A percentile compares a stretch with the other conserved stretches of the same genome.
These are phyloP conservation scores for Colletotrichum phormii DNA, from an alignment of 2,329 filamentous ascomycete genomes.

Conservation along the genomic window DNA sequence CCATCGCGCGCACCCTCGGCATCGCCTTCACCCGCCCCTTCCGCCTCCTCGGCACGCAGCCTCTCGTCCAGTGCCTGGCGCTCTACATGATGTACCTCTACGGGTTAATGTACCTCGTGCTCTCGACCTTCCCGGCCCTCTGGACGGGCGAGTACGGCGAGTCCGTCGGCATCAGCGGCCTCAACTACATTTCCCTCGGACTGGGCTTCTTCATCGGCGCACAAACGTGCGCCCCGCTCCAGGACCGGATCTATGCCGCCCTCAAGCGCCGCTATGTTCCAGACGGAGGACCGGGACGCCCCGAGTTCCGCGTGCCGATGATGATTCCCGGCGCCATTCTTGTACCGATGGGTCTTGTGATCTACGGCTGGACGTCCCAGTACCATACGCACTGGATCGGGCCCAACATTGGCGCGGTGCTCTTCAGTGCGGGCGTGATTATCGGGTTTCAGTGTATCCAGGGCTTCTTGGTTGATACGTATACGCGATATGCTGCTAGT, in stretches of 20 bases:
- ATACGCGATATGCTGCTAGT: slow-evolving; percentile 58
- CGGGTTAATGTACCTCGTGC: slow-evolving; percentile 62
- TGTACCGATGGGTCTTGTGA: slow-evolving; percentile 55
- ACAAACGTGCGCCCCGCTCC: slow-evolving; percentile 54
- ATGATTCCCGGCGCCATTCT: slow-evolving; percentile 55
- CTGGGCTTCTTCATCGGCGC: slow-evolving; percentile 62
- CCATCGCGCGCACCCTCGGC: slow-evolving; percentile 33
- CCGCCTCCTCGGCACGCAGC: slow-evolving; percentile 58
- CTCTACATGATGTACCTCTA: slow-evolving; percentile 60
- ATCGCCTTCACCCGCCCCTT: slow-evolving; percentile 54
- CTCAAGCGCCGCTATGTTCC: slow-evolving; percentile 54
- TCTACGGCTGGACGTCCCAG: slow-evolving; percentile 60
- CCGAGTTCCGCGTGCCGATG: slow-evolving; percentile 57
- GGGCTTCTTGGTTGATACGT: slow-evolving; percentile 60
- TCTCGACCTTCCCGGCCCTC: slow-evolving; percentile 60
- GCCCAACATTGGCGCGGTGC: slow-evolving; percentile 55
- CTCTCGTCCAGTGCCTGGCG: slow-evolving; percentile 59
- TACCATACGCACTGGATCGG: slow-evolving; percentile 57
- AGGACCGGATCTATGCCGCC: slow-evolving; percentile 57
- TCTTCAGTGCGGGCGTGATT: slow-evolving; percentile 53
- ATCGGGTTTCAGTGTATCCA: slow-evolving; percentile 58
- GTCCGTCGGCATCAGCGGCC: slow-evolving; percentile 54
- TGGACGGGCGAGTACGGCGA: slow-evolving; percentile 58
- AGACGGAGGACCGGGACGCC: slow-evolving; percentile 49
- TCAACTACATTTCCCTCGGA: slow-evolving; percentile 62